Percentiles rank a stretch among this genome's conserved stretches.
Conservation (phyloP, 257 asterid genomes). For the Solanum neorickii region DNA sequence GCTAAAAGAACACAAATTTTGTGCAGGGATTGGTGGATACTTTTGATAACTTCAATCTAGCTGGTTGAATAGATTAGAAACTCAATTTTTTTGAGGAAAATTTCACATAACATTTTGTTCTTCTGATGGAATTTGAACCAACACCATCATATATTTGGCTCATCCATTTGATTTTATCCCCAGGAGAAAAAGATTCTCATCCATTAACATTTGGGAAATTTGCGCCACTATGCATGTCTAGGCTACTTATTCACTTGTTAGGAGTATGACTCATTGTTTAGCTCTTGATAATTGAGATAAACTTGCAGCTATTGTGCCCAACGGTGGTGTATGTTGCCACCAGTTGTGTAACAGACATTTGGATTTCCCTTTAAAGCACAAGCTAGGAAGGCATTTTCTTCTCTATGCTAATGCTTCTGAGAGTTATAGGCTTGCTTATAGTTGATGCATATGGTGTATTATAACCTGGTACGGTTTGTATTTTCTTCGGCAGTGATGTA, state of each 20-base stretch:
- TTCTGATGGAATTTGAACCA: background rate
- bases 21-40: background rate
- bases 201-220: background rate
- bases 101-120: background rate
- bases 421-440: background rate
- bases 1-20: background rate
- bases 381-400: background rate
- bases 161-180: background rate
- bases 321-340: background rate
- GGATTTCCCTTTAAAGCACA: background rate
- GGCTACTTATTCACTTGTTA: background rate
- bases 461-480: background rate
- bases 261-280: background rate
- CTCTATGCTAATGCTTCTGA: background rate
- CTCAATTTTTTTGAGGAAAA: background rate
- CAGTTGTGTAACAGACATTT: background rate
- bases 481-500: background rate
- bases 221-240: background rate
- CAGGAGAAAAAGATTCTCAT: background rate
- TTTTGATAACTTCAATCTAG: background rate
- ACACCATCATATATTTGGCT: background rate
- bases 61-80: background rate
- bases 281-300: background rate
- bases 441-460: background rate
- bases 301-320: background rate